phyloP scores from a whole-genome alignment of 2,329 filamentous ascomycete genomes.

The Trichoderma sp. region DNA sequence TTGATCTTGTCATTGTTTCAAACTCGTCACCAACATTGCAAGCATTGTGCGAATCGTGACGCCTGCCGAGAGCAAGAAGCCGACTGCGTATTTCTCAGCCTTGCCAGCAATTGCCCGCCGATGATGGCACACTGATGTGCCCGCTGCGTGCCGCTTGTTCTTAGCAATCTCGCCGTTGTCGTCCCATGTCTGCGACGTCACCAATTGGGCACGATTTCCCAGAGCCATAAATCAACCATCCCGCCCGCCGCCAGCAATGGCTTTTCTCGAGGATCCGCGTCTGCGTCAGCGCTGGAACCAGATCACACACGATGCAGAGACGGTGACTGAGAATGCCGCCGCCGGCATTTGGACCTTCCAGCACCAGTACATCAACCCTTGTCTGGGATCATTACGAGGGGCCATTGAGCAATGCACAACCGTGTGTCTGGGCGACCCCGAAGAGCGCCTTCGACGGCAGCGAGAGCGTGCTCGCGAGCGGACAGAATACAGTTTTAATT shows the following conservation, averaged over 20 bases:
- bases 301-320: constrained; percentile 85
- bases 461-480: constrained; percentile 65
- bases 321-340: constrained; percentile 88
- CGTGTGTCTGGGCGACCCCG: constrained; percentile 69
- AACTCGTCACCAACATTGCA: not conserved
- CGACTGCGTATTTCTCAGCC: not conserved
- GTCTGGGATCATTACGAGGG: constrained; percentile 65
- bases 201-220: not conserved
- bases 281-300: constrained; percentile 93
- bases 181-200: constrained; percentile 21
- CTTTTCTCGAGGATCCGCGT: constrained; percentile 76
- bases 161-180: not conserved
- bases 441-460: constrained; percentile 70
- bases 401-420: constrained; percentile 73
- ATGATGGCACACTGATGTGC: not conserved
- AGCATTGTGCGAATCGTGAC: not conserved
- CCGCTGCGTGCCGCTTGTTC: not conserved
- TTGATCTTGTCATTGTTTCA: not conserved
- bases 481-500: constrained; percentile 89
- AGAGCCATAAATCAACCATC: not conserved
- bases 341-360: constrained; percentile 87
- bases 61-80: not conserved
- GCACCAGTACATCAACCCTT: constrained; percentile 82
- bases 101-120: not conserved
- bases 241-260: constrained; percentile 44